phyloP scores from a whole-genome alignment of 805 yeast genomes.

The Yarrowia osloensis region DNA sequence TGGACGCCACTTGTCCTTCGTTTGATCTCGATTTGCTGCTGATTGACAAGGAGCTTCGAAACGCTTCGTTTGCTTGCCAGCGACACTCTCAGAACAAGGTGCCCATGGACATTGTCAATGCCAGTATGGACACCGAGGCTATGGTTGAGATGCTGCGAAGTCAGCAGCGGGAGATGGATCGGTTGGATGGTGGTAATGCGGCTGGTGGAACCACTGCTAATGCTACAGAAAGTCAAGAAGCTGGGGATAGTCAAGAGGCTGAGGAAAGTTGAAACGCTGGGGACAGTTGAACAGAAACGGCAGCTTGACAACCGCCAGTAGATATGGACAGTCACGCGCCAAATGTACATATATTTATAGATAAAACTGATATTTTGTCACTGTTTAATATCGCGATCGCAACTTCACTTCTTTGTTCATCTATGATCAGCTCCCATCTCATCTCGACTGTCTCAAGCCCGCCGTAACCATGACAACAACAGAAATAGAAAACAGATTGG shows the following conservation, averaged over 20 bases:
- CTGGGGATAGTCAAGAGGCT: too few species aligned
- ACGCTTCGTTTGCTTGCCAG: constrained; percentile 74
- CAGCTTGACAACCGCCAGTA: too few species aligned
- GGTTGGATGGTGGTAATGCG: not conserved
- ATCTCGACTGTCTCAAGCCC: too few species aligned
- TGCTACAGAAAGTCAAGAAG: too few species aligned
- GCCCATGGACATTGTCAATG: constrained; percentile 88
- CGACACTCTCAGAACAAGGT: constrained; percentile 90
- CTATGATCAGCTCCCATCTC: too few species aligned
- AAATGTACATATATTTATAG: constrained; percentile 18
- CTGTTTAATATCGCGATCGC: too few species aligned
- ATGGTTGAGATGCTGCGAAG: constrained; percentile 53
- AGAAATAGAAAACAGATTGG: not conserved
- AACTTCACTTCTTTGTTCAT: too few species aligned
- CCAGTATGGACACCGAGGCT: constrained; percentile 65
- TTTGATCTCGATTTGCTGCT: constrained; percentile 55
- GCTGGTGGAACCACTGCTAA: too few species aligned
- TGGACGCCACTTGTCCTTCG: constrained; percentile 34
- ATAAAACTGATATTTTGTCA: not conserved
- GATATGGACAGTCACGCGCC: too few species aligned
- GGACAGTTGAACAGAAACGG: too few species aligned
- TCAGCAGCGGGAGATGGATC: constrained; percentile 23
- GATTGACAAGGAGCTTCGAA: constrained; percentile 61
- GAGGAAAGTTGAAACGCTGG: too few species aligned
- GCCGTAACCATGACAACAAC: not conserved